Base-by-base conservation (phyloP, 805 yeast genomes). In the Hanseniaspora thailandica region DNA sequence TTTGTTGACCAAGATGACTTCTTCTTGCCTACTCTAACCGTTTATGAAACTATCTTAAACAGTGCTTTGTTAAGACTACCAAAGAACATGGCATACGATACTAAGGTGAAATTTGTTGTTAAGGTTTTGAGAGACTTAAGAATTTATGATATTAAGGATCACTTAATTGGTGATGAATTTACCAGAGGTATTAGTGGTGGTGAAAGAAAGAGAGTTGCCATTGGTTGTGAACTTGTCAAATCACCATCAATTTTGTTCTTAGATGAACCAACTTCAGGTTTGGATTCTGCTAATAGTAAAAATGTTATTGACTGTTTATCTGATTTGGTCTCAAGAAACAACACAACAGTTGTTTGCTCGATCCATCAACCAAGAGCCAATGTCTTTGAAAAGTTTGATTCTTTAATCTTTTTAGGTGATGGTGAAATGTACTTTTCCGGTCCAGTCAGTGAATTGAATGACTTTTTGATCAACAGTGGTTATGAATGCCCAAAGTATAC, bases 331-430 rank as follows among this genome's bases (percentile, higher is more conserved):
- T 75, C 81, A 55, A 83, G 81, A 60, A 85, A 82, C 66, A 81
- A 84, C 56, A 80, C 97, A 63, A 90, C 98, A 0, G 80, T 93
- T 47, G 78, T 93, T 1, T 84, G 93, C 64, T 87, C 98, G 0
- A 93, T 93, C 58, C 98, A 93, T 69, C 98, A 93, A 65, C 98
- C 98, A 10, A 76, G 98, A 62, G 86, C 96, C 55, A 93, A 93
- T 63, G 90, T 93, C 64, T 97, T 93, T 33, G 82, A 96, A 0
- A 69, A 86, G 55, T 93, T 93, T 66, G 96, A 90, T 63, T 82
- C 82, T 60, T 74, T 93, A 47, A 67, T 90, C 1, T 70, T 93
- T 47, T 72, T 93, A 51, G 83, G 96, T 25, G 84, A 84, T 57
- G 97, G 98, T 56, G 80, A 81, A 58, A 70, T 87, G 65, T 82